Evolutionary conservation across 768 basidiomycete species (phyloP).

Genomic region (Leucosporidium yakuticum): DNA sequence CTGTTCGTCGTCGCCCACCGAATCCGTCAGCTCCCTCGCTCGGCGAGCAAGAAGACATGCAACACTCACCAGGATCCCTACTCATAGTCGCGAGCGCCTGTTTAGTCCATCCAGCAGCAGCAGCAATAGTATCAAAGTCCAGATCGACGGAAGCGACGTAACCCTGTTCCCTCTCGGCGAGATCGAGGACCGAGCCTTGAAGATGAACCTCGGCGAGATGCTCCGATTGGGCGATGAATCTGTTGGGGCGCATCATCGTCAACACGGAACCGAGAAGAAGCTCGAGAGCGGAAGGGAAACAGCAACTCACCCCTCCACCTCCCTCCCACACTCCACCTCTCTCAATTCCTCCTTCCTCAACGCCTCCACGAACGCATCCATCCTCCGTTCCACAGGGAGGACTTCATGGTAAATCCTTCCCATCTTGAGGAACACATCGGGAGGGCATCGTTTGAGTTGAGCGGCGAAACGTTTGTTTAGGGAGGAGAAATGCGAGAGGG

Average conservation of each 20-base stretch:
- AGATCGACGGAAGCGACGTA: constrained; percentile 74
- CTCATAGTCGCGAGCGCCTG: constrained; percentile 69
- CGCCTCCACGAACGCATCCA: constrained; percentile 85
- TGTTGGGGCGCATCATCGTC: constrained; percentile 40
- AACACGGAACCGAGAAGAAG: too few species aligned
- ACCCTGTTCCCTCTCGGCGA: constrained; percentile 83
- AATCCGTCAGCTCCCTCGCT: not conserved
- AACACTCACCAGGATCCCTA: constrained; percentile 63
- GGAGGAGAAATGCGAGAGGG: constrained; percentile 69
- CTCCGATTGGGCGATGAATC: constrained; percentile 87
- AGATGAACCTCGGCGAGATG: constrained; percentile 87
- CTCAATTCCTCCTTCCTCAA: constrained; percentile 82
- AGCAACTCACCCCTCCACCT: constrained; percentile 64
- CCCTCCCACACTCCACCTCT: constrained; percentile 86
- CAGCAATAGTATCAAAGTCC: constrained; percentile 89
- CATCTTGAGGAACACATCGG: constrained; percentile 75
- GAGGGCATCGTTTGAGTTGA: constrained; percentile 69
- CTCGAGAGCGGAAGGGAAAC: not conserved
- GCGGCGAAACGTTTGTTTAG: constrained; percentile 86
- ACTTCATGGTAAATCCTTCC: constrained; percentile 80
- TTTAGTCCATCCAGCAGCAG: constrained; percentile 82
- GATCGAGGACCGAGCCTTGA: constrained; percentile 67
- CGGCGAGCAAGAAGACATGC: not conserved
- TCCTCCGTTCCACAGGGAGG: constrained; percentile 76
- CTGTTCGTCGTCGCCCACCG: constrained; percentile 49